Percentiles rank a stretch among this genome's conserved stretches.
Conservation (phyloP, 2,329 filamentous ascomycete genomes). For the Venturia pyrina region DNA sequence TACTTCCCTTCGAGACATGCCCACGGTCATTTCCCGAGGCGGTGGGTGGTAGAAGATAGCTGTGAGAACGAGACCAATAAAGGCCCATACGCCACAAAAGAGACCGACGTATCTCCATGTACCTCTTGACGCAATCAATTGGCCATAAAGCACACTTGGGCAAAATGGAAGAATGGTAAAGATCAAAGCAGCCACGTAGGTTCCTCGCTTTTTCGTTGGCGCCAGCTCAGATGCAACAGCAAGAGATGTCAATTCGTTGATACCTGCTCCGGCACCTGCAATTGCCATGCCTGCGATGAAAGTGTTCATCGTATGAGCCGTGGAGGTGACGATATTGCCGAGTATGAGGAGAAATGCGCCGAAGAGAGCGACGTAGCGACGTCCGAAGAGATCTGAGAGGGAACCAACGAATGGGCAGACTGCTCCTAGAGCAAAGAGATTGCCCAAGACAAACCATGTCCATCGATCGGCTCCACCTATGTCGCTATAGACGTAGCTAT, state of each 20-base stretch:
- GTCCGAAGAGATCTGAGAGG: constrained; percentile 53
- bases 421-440: constrained; percentile 47
- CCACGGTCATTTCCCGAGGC: constrained; percentile 32
- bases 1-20: constrained; percentile 31
- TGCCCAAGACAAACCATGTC: constrained; percentile 44
- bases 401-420: constrained; percentile 57
- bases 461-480: constrained; percentile 51
- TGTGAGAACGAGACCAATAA: constrained; percentile 42
- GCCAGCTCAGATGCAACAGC: constrained; percentile 60
- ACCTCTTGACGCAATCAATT: constrained; percentile 42
- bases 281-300: constrained; percentile 43
- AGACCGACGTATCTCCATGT: constrained; percentile 47
- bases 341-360: constrained; percentile 46
- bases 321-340: constrained; percentile 50
- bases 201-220: constrained; percentile 53
- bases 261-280: constrained; percentile 54
- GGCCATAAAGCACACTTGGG: constrained; percentile 51
- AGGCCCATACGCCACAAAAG: constrained; percentile 42
- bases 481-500: constrained; percentile 43
- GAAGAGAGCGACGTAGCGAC: constrained; percentile 48
- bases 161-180: constrained; percentile 54
- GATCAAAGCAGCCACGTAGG: constrained; percentile 50
- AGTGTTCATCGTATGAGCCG: constrained; percentile 47
- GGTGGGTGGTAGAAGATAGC: constrained; percentile 46
- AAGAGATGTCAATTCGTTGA: constrained; percentile 59